These are phyloP conservation scores for Carex scoparia DNA, from an alignment of 176 grass and related monocot genomes.

Conservation along the genomic window DNA sequence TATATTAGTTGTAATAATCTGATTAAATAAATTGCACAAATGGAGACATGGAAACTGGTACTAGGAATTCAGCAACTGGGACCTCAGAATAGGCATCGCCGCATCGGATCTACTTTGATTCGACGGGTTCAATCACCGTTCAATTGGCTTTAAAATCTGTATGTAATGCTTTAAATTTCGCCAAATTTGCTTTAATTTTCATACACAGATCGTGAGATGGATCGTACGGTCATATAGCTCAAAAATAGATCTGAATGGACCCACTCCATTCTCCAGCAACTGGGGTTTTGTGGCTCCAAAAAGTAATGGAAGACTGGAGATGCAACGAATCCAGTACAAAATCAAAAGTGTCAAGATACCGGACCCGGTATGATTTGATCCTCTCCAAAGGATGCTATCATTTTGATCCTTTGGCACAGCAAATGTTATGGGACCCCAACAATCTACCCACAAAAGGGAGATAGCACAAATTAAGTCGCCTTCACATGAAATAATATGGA, in stretches of 20 bases:
- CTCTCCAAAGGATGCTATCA: neutral
- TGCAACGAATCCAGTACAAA: conserved; percentile 1
- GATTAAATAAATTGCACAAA: neutral
- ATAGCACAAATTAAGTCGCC: neutral
- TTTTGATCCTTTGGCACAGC: neutral
- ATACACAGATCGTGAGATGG: too few relatives aligned
- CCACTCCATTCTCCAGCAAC: too few relatives aligned
- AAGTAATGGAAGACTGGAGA: neutral
- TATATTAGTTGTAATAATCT: too few relatives aligned
- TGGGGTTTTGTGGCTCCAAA: neutral
- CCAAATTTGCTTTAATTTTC: too few relatives aligned
- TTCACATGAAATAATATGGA: neutral
- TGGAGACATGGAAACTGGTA: neutral
- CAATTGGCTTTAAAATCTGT: too few relatives aligned
- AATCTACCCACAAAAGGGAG: neutral
- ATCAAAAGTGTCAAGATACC: conserved; percentile 16
- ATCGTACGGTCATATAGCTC: too few relatives aligned
- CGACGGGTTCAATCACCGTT: too few relatives aligned
- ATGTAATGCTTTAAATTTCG: too few relatives aligned
- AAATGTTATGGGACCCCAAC: neutral
- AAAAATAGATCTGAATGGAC: too few relatives aligned
- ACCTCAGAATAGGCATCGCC: too few relatives aligned
- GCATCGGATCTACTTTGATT: too few relatives aligned
- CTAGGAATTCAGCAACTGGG: neutral
- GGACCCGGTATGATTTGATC: conserved; percentile 20